Conservation (phyloP, 192 early-diverging fungal species). For the Backusella parvicylindrica region DNA sequence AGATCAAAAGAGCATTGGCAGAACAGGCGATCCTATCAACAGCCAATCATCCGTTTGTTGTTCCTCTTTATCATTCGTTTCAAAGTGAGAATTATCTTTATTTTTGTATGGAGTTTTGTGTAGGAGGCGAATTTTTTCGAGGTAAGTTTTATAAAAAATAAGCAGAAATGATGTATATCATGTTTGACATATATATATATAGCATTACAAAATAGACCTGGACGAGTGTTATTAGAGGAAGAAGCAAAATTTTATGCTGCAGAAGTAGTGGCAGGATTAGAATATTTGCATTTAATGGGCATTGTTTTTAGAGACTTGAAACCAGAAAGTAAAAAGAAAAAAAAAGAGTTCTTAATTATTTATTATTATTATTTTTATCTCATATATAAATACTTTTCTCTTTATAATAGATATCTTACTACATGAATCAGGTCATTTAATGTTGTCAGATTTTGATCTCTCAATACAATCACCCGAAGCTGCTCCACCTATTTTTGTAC, state of each 20-base stretch:
- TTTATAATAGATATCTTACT: slow-evolving; percentile 73
- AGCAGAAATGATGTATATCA: too few species aligned
- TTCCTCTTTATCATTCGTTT: slow-evolving; percentile 88
- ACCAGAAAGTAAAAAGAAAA: slow-evolving; percentile 70
- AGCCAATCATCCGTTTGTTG: slow-evolving; percentile 87
- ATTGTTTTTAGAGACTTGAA: slow-evolving; percentile 98
- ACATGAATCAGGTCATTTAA: slow-evolving; percentile 94
- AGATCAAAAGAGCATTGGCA: slow-evolving; percentile 94
- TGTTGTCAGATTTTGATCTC: slow-evolving; percentile 97
- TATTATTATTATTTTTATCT: too few species aligned
- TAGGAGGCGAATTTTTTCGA: slow-evolving; percentile 88
- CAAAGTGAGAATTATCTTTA: slow-evolving; percentile 84
- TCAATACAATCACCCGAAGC: slow-evolving; percentile 88
- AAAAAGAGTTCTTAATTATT: neutral
- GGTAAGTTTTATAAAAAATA: too few species aligned
- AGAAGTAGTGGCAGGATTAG: slow-evolving; percentile 91
- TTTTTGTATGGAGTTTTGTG: slow-evolving; percentile 89
- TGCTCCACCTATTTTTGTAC: slow-evolving; percentile 70
- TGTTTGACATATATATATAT: too few species aligned
- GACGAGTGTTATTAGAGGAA: slow-evolving; percentile 82
- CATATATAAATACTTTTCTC: neutral
- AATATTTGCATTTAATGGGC: slow-evolving; percentile 94
- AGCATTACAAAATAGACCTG: slow-evolving; percentile 84
- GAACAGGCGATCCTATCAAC: slow-evolving; percentile 93
- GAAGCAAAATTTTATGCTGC: slow-evolving; percentile 97